Percentiles rank a stretch among this genome's conserved stretches.
phyloP scores from a whole-genome alignment of 2,329 filamentous ascomycete species.

The Tolypocladium ovalisporum region DNA sequence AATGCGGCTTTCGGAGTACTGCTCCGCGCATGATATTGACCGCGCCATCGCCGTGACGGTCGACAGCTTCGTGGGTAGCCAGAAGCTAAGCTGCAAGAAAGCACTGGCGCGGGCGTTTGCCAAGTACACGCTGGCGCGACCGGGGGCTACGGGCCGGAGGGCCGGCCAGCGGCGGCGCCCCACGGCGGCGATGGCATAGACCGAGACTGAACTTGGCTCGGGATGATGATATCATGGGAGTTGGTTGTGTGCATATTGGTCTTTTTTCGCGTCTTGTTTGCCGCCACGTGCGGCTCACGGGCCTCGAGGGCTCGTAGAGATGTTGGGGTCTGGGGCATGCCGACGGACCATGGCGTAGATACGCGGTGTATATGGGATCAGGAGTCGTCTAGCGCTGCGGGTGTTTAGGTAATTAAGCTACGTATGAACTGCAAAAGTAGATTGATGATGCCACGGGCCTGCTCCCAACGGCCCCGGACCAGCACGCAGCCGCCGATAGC shows the following conservation, averaged over 20 bases:
- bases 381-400: neutral
- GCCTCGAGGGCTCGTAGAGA: neutral
- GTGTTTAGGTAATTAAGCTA: neutral
- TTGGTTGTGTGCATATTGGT: neutral
- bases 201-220: neutral
- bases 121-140: conserved; percentile 66
- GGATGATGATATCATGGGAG: neutral
- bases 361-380: neutral
- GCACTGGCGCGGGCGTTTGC: conserved; percentile 87
- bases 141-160: conserved; percentile 21
- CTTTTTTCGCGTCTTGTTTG: neutral
- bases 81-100: conserved; percentile 97
- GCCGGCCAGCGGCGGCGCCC: conserved; percentile 13
- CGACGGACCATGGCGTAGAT: neutral
- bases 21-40: conserved; percentile 81
- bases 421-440: neutral
- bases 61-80: conserved; percentile 88
- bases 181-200: conserved; percentile 17
- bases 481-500: neutral
- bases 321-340: neutral
- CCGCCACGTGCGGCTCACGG: neutral
- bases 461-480: neutral
- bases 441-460: neutral
- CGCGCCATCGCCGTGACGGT: conserved; percentile 94
- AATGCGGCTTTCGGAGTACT: conserved; percentile 97